Base-by-base conservation (phyloP, 2,329 filamentous ascomycete genomes). In the Pseudophaeomoniella oleicola region DNA sequence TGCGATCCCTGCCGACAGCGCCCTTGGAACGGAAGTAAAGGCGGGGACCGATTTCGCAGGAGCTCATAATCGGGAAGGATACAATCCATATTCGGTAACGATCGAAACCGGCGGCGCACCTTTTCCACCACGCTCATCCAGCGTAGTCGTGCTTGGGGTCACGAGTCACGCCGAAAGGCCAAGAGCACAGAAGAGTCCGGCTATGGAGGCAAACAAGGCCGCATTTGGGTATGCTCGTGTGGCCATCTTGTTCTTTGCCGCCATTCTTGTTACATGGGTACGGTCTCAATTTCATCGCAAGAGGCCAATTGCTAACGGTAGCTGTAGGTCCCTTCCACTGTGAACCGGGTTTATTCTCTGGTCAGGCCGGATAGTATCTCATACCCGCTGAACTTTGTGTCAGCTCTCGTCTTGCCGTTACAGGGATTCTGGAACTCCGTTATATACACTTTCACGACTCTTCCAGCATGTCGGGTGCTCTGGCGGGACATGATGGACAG, bases 351-450 rank as follows among this genome's bases (percentile, higher is more conserved):
- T 12, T 86, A 81, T 56, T 74, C 74, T 3, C 63, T 86, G 12
- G 64, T 75, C 5, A 63, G 79, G 48, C 60, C 66, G 0, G 57
- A 68, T 16, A 40, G 65, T 3, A 55, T 64, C 0, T 64, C 64
- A 5, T 67, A 76, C 17, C 61, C 67, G 0, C 69, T 90, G 16
- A 75, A 83, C 47, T 75, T 80, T 44, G 71, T 77, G 44, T 78
- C 79, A 15, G 75, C 80, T 0, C 68, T 84, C 30, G 82, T 90
- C 1, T 66, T 92, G 5, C 83, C 84, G 0, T 66, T 86, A 0
- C 84, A 92, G 52, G 84, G 84, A 0, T 81, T 87, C 49, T 90
- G 83, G 82, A 92, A 92, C 53, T 72, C 77, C 13, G 55, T 81
- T 39, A 84, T 92, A 45, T 92, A 90, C 56, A 58, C 75, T 12